A percentile compares a stretch with the other conserved stretches of the same genome.
Conservation (phyloP, 306 rosid species). For the Prunus mongolica region DNA sequence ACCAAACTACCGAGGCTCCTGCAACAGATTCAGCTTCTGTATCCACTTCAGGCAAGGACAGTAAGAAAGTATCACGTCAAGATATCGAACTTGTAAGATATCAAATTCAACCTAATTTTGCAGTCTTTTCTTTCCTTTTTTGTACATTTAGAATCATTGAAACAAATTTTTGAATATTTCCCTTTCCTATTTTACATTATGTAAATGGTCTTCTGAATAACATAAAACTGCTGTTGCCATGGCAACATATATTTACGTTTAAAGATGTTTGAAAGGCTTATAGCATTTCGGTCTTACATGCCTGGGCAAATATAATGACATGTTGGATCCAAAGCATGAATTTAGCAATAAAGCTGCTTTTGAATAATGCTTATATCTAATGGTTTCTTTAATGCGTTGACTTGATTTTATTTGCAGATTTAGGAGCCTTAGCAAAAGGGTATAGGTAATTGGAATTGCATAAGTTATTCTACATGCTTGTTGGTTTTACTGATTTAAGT, state of each 20-base stretch:
- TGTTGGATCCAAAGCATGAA: background rate
- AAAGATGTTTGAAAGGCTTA: background rate
- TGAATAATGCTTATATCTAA: background rate
- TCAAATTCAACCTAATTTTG: background rate
- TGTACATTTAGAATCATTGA: background rate
- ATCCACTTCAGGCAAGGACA: slow-evolving; percentile 77
- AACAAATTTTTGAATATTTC: background rate
- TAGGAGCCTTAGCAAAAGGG: slow-evolving; percentile 89
- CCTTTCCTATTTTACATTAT: background rate
- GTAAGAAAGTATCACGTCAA: slow-evolving; percentile 87
- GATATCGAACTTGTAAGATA: slow-evolving; percentile 83
- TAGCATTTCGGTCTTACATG: background rate
- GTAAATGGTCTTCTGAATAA: background rate
- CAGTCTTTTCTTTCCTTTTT: slow-evolving; percentile 12
- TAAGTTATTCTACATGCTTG: background rate
- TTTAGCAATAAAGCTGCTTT: background rate
- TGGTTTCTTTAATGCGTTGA: background rate
- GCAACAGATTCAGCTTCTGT: slow-evolving; percentile 70
- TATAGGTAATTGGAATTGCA: slow-evolving; percentile 54
- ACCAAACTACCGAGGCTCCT: slow-evolving; percentile 71
- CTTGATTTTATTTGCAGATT: slow-evolving; percentile 56
- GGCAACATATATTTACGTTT: background rate
- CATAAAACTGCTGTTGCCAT: slow-evolving; percentile 2
- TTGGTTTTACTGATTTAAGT: slow-evolving; percentile 6
- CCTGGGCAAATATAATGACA: background rate